phyloP scores from a whole-genome alignment of 2,329 filamentous ascomycete genomes.

The Nothopassalora personata region DNA sequence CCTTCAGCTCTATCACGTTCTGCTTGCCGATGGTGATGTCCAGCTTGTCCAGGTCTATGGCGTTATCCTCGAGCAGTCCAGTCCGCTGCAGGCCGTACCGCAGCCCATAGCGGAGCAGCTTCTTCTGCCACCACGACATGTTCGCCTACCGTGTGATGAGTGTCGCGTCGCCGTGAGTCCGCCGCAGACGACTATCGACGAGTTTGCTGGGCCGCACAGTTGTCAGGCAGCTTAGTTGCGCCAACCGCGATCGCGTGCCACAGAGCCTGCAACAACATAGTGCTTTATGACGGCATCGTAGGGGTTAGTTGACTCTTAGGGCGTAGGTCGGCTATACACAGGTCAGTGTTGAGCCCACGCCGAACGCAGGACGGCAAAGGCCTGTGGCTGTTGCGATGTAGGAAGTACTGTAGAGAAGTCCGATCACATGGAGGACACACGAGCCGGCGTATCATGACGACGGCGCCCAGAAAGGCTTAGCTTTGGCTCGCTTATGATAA shows the following conservation, averaged over 20 bases:
- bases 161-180: neutral
- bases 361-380: neutral
- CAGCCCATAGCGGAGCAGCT: conserved; percentile 53
- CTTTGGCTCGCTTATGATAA: neutral
- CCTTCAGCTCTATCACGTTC: conserved; percentile 76
- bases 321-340: neutral
- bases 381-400: neutral
- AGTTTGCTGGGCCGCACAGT: conserved; percentile 23
- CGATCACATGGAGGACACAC: neutral
- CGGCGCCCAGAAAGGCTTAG: too few species aligned
- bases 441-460: neutral
- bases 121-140: conserved; percentile 64
- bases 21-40: conserved; percentile 77
- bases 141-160: neutral
- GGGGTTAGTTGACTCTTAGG: neutral
- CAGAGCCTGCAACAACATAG: conserved; percentile 1
- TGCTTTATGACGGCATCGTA: neutral
- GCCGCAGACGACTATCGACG: conserved; percentile 5
- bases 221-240: conserved; percentile 57
- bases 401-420: too few species aligned
- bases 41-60: conserved; percentile 77
- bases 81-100: conserved; percentile 78
- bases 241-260: conserved; percentile 41
- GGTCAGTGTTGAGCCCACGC: neutral
- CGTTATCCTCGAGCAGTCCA: conserved; percentile 82